Base-by-base conservation (phyloP, 306 rosid genomes). In the Canavalia gladiata region DNA sequence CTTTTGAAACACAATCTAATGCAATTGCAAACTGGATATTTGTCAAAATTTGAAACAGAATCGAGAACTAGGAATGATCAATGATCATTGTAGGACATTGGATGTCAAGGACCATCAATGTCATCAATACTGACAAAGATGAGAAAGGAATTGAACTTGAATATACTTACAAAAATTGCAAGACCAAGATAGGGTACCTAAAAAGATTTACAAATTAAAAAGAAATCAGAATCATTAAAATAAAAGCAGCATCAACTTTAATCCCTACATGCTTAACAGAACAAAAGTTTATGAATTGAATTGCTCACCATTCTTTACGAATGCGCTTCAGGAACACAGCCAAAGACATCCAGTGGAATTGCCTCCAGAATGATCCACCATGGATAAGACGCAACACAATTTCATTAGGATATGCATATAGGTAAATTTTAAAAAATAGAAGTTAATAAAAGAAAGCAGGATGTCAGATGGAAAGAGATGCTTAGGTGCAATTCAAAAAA, bases 341-440 rank as follows among this genome's bases (percentile, higher is more conserved):
- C 78, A 60, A 78, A 79, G 81, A 84, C 88, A 84, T 87, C 93
- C 93, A 52, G 74, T 82, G 90, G 88, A 80, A 81, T 81, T 86
- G 96, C 92, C 92, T 88, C 94, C 94, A 87, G 82, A 84, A 84
- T 66, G 88, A 86, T 73, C 87, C 85, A 31, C 89, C 92, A 94
- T 92, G 94, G 87, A 90, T 86, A 93, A 92, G 92, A 92, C 83
- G 91, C 85, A 92, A 94, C 52, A 90, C 87, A 85, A 83, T 76
- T 65, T 83, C 92, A 88, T 94, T 90, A 94, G 93, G 89, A 76
- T 82, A 82, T 78, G 83, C 50, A 78, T 56, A 80, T 71, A 12
- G 13, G 58, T 8, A 89, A 76, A 70, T 43, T 45, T n/a, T 55
- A 76, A 77, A 49, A 71, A 67, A 73, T 71, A 78, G 70, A 55